Evolutionary conservation across 2,329 filamentous ascomycete species (phyloP), one percentile per base, ranked within the genome.

Genomic region (Dothideomycetidae sp.): DNA sequence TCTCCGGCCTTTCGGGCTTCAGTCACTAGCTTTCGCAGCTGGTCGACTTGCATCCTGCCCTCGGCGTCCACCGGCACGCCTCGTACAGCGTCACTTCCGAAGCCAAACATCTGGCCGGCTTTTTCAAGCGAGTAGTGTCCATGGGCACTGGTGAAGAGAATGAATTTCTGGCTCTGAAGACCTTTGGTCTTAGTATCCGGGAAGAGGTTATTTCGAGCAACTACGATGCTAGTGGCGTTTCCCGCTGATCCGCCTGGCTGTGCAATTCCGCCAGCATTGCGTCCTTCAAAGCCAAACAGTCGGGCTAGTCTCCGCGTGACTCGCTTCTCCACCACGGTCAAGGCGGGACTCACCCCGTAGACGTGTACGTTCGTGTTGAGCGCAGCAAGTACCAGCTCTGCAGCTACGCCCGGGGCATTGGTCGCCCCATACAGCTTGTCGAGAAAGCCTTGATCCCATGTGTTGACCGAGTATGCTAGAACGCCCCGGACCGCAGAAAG

Each of bases 51-150:
- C 76, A 96, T 92, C 34, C 73, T 66, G 1, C 88, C 88, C 9
- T 62, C 50, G 0, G 58, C 55, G 54, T 94, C 83, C 14, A 93
- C 74, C 3, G 81, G 71, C 0, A 96, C 79, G 16, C 68, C 53
- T 57, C 79, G 74, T 16, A 93, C 85, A 44, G 74, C 74, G 13
- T 67, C 63, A 17, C 73, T 76, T 7, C 90, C 90, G 26, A 98
- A 71, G 1, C 90, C 90, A 49, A 80, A 79, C 53, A 88, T 80
- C 53, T 88, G 79, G n/a, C 86, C 86, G 2, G 85, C 86, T 62
- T 96, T 96, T 52, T 93, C 84, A 16, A 96, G 73, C 4, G 78
- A 86, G 64, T 96, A 98, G 65, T 96, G 90, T 0, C 88, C 86
- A 56, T 96, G 85, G 1, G 70, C 75, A 47, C 77, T 83, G 2